Base-by-base conservation (phyloP, 2,329 filamentous ascomycete genomes). In the Apiospora aurea region DNA sequence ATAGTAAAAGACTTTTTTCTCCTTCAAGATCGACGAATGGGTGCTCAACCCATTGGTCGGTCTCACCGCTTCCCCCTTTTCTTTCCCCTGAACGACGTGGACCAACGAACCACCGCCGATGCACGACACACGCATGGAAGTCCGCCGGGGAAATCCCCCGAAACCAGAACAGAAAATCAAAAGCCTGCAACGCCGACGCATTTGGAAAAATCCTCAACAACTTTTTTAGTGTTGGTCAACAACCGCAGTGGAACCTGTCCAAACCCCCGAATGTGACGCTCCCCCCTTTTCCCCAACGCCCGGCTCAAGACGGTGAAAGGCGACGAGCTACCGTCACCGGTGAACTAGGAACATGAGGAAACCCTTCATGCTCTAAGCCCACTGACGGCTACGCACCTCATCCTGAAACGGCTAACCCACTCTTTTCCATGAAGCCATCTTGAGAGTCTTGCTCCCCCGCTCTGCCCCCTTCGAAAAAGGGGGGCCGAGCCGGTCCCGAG, bases 101-200 rank as follows among this genome's bases (percentile, higher is more conserved):
- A 14, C 21, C 21, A 41, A 38, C 34, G 34, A 64, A 41, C 18
- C 57, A 61, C 26, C 13, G 34, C 26, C 34, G 16, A 14, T 11
- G 26, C 53, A 38, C 29, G 29, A 16, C 53, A 41, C 46, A n/a
- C 53, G 26, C 51, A 61, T 21, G 21, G 29, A 18, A 11, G 34
- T 11, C 29, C 29, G 14, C 29, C 29, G 26, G 29, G 16, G 53
- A 61, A 11, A 61, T n/a, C 46, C 10, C 11, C 21, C 46, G 29
- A 38, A 61, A 11, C n/a, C 53, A 61, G 53, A 38, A 38, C 21
- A n/a, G 21, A 34, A 29, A 29, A 61, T 1, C 34, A 38, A 64
- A 64, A 24, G 34, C 57, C 57, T 41, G 57, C 57, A 64, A 64
- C 57, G 34, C 57, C 57, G 29, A 64, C 57, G 34, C 57, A 64